phyloP scores from a whole-genome alignment of 2,329 filamentous ascomycete genomes.

The Trichoderma polysporum region DNA sequence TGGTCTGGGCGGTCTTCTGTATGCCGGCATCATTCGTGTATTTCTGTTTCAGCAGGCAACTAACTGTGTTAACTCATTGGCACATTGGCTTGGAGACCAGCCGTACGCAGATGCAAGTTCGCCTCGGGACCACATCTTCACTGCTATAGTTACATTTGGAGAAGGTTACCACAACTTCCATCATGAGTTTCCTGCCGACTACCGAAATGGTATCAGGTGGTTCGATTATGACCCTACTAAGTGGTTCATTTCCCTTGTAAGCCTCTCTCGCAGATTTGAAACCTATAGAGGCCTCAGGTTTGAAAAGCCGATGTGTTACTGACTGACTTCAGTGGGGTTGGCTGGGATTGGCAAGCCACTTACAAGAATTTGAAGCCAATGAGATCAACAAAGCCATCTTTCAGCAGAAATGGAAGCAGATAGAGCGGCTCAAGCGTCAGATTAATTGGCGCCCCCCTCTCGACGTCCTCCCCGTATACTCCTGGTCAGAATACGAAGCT shows the following conservation, averaged over 20 bases:
- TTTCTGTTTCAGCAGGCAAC: conserved; percentile 82
- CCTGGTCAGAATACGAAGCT: conserved; percentile 75
- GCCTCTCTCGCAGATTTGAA: neutral
- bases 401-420: conserved; percentile 80
- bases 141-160: conserved; percentile 73
- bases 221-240: conserved; percentile 83
- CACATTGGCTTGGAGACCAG: conserved; percentile 81
- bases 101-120: conserved; percentile 84
- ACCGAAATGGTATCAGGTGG: conserved; percentile 81
- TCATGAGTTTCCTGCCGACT: conserved; percentile 82
- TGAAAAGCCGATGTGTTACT: neutral
- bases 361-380: conserved; percentile 80
- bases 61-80: conserved; percentile 81
- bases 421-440: conserved; percentile 70
- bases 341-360: conserved; percentile 71
- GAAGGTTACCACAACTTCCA: conserved; percentile 89
- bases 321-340: conserved; percentile 58
- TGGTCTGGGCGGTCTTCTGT: conserved; percentile 72
- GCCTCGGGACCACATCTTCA: conserved; percentile 76
- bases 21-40: conserved; percentile 73
- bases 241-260: conserved; percentile 67
- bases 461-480: conserved; percentile 72
- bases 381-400: conserved; percentile 82
- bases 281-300: no score
- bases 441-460: conserved; percentile 78